Base-by-base conservation (phyloP, 257 asterid genomes). In the Nicotiana tabacum region DNA sequence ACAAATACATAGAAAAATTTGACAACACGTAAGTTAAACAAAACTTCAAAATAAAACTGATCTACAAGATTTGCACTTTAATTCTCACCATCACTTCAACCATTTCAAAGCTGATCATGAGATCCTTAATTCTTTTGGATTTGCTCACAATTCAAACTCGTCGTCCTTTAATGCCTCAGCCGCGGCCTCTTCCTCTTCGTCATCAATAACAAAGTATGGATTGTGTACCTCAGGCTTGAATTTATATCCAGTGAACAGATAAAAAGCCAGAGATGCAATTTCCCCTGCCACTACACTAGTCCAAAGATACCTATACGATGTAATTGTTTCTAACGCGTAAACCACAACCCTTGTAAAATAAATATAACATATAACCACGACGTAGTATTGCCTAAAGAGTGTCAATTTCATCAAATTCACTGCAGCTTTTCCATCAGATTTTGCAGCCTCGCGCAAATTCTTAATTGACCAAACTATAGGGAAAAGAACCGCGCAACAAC, bases 391-490 rank as follows among this genome's bases (percentile, higher is more conserved):
- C 88, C 98, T 91, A 82, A 94, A 94, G 82, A 93, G 64, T 66
- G 97, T 94, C 85, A 93, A 83, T 85, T 95, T 95, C 98, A 92
- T 92, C 91, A 95, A 87, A 86, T 95, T 95, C 86, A 95, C 98
- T 0, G 98, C 97, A 17, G 97, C 98, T 83, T 95, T 95, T 77
- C 98, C 98, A 17, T 95, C 98, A 0, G 95, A 90, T 83, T 89
- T 85, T 15, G 98, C 97, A 2, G 98, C 98, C 87, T 94, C 98
- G 0, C 97, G 89, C 90, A 95, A 82, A 83, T 92, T 92, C 92
- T 93, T 95, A 53, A 95, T 95, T 10, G 98, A 95, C 98, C 98
- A 95, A 24, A 92, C 98, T 21, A 95, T 95, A 0, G 98, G 97
- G 87, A 92, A 93, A 55, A 95, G 87, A 84, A 94, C 94, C 0